Evolutionary conservation across 441 rosid genomes (phyloP), one percentile per base, ranked within the genome.

Genomic region (Erodium moschatum): DNA sequence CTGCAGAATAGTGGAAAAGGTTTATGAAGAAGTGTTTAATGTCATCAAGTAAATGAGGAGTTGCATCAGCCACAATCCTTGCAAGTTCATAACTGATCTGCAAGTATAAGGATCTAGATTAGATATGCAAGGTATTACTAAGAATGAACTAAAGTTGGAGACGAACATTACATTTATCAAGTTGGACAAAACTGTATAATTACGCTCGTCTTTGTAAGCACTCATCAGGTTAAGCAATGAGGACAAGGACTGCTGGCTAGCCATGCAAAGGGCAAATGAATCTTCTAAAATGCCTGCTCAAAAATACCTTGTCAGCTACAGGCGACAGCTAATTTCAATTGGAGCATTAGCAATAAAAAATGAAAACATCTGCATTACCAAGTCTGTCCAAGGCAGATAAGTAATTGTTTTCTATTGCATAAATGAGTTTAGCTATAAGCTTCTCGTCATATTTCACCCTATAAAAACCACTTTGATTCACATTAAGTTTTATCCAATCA

Each of bases 201-300:
- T 90, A 15, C 75, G 82, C 71, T 94, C 99, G 78, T 87, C 84
- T 75, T 85, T 81, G 80, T 88, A 88, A 75, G 96, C 87, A 68
- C 80, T 78, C 84, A 85, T 88, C 77, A 94, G 73, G 73, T 85
- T 84, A 67, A 94, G 90, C 86, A 91, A 84, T 38, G 96, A 88
- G 44, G 89, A 83, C 72, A 91, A 70, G 66, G 97, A 81, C 73
- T 81, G 91, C 73, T 86, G 88, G 73, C 94, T 80, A 78, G 99
- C 99, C 97, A 86, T 89, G 66, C 85, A 88, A 72, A 91, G 97
- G 68, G 97, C 97, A 76, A 82, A 94, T 1, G 90, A 79, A 77
- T 94, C 97, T 70, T 94, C 97, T 87, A 94, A 81, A 79, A 94
- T 77, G 67, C 99, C 99, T 94, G 81, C 68, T 13, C 56, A 68